Evolutionary conservation across 2,329 filamentous ascomycete species (phyloP), one percentile per base, ranked within the genome.

Genomic region (Pleurostoma richardsiae): DNA sequence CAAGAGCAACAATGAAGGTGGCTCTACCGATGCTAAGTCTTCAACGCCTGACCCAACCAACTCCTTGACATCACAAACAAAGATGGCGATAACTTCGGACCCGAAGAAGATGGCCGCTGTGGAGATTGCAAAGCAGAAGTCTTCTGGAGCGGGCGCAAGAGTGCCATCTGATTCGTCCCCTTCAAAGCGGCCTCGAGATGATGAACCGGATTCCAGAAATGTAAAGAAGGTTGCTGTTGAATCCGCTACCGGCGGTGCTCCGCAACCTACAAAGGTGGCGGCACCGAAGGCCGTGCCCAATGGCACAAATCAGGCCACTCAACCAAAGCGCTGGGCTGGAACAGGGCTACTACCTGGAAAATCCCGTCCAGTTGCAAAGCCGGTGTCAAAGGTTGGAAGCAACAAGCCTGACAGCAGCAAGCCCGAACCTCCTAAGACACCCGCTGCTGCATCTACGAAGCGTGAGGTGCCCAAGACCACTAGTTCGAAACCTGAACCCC

Each of bases 341-440:
- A 59, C 53, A 4, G 54, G 49, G 0, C 50, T 63, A 26, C 59
- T 81, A 5, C 72, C 77, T 11, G 76, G 71, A 26, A 80, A 79
- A 54, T 56, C 68, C 1, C 70, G 77, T 29, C 62, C 69, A 0
- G 54, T 66, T 10, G 52, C 64, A 4, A 80, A 78, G 52, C 59
- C 70, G 0, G 52, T 58, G 1, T 44, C 62, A 2, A 79, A 73
- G 48, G 43, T 64, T 1, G 60, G 65, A 26, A 10, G 43, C 49
- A 29, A 41, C 42, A 27, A 59, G 56, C 49, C 11, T 33, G 48
- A 54, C 33, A n/a, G 46, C 5, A 30, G 44, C 42, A 55, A 63
- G 48, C 11, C 19, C 54, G 10, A 54, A 57, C 10, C 19, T 45
- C 10, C 30, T 45, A 43, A 43, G 7, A 11, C 29, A 29, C 29